A percentile compares a stretch with the other conserved stretches of the same genome.
These are phyloP conservation scores for Sideroxylon spinosum DNA, from an alignment of 179 eudicot genomes.

Conservation along the genomic window DNA sequence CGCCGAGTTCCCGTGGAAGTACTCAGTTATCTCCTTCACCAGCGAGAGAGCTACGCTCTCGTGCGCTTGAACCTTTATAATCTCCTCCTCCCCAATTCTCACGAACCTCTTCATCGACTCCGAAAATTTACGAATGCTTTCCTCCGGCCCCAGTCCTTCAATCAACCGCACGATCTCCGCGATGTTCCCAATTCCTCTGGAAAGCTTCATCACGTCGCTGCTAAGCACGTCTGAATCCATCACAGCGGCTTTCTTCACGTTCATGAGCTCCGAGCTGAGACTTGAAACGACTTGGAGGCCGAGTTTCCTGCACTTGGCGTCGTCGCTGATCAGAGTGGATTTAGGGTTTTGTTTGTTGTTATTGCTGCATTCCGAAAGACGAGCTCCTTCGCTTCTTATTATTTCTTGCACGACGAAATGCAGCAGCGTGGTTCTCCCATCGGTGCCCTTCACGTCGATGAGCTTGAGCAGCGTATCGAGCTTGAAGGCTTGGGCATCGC, in stretches of 20 bases:
- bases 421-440: conserved; percentile 85
- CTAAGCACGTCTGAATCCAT: conserved; percentile 87
- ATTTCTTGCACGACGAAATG: conserved; percentile 96
- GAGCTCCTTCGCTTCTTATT: conserved; percentile 71
- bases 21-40: conserved; percentile 90
- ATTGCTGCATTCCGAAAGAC: conserved; percentile 31
- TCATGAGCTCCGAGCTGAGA: conserved; percentile 63
- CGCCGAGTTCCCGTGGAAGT: conserved; percentile 91
- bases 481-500: conserved; percentile 93
- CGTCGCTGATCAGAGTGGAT: conserved; percentile 43
- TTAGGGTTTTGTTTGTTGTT: conserved; percentile 14
- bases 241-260: conserved; percentile 83
- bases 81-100: conserved; percentile 72
- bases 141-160: conserved; percentile 29
- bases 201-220: conserved; percentile 63
- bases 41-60: conserved; percentile 81
- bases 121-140: conserved; percentile 38
- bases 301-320: conserved; percentile 66
- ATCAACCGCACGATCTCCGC: conserved; percentile 47
- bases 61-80: conserved; percentile 67
- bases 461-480: conserved; percentile 94
- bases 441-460: conserved; percentile 83
- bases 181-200: conserved; percentile 56
- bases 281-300: conserved; percentile 77
- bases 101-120: conserved; percentile 61